Conservation (phyloP, 352 stramenopile genomes). For the Globisporangium carolinianum region DNA sequence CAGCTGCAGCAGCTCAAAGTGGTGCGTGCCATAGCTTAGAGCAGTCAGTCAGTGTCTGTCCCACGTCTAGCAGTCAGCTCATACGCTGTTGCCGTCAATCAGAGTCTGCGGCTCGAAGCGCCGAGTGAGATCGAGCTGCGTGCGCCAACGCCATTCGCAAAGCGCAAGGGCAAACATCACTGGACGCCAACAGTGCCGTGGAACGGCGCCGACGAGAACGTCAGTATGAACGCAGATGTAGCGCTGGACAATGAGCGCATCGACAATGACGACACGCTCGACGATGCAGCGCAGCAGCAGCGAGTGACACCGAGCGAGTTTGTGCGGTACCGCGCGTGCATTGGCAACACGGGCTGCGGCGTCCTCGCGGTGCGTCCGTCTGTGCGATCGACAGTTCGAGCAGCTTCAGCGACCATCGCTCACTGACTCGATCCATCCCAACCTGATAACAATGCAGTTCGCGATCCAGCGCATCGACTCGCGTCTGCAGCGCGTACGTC, state of each 20-base stretch:
- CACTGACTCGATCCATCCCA: neutral
- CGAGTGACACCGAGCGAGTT: conserved; percentile 3
- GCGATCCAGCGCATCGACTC: conserved; percentile 10
- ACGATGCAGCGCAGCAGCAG: neutral
- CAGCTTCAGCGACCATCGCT: neutral
- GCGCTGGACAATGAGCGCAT: neutral
- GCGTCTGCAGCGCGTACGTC: conserved; percentile 17
- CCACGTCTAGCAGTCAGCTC: neutral
- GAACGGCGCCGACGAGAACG: conserved; percentile 1
- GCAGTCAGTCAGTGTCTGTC: neutral
- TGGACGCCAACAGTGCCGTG: neutral
- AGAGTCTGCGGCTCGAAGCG: conserved; percentile 4
- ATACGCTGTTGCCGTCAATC: neutral
- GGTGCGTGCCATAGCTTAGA: neutral
- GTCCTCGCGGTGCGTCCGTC: conserved; percentile 11
- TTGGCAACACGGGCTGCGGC: conserved; percentile 22
- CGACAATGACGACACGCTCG: neutral
- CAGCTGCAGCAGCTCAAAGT: conserved; percentile 8
- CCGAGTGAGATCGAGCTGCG: neutral
- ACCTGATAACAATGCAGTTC: conserved; percentile 6
- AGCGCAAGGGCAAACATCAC: neutral
- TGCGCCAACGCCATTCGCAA: neutral
- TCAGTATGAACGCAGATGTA: neutral
- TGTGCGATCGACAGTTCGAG: neutral
- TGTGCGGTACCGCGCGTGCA: conserved; percentile 9